Base-by-base conservation (phyloP, 2,329 filamentous ascomycete genomes). In the Phaeosphaeriaceae sp. region DNA sequence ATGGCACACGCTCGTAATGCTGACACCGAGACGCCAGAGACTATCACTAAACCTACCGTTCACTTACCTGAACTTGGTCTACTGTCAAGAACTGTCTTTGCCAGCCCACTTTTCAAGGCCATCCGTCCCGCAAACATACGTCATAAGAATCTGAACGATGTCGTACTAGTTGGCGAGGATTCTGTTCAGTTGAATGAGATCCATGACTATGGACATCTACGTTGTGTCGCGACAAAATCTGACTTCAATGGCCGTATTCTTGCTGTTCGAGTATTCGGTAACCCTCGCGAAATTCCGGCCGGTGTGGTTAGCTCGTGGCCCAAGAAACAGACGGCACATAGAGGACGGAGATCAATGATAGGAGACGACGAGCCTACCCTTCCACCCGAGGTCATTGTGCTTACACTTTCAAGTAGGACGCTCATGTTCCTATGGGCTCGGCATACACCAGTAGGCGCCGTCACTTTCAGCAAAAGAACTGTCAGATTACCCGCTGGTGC, bases 161-260 rank as follows among this genome's bases (percentile, higher is more conserved):
- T 97, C 56, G 87, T 92, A 30, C 91, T 96, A 62, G 82, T 99
- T 48, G 90, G 92, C 45, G 88, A 96, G 58, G 83, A 88, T 55
- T 90, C 85, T 61, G 82, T 99, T 36, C 87, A 93, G 59, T 85
- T 97, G 56, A 88, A 87, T 61, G 88, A 96, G 69, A 82, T 94
- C 2, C 79, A 80, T 4, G 78, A 79, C 36, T 84, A 89, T 66
- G 86, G 87, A 1, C 86, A 88, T 63, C 80, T 96, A 18, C 83
- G 87, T 56, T 85, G 91, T 64, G 79, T 96, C n/a, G 79, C 83
- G n/a, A 83, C 83, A 52, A 95, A 92, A 72, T 80, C 81, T 33
- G 86, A 96, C 68, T 93, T 97, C 68, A 86, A 86, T 45, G 83
- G 85, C 26, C 83, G 86, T 35, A 97, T 97, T 56, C 81, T 89